Evolutionary conservation across 805 yeast species (phyloP), one percentile per base, ranked within the genome.

Genomic region (Cyberlindnera maritima): DNA sequence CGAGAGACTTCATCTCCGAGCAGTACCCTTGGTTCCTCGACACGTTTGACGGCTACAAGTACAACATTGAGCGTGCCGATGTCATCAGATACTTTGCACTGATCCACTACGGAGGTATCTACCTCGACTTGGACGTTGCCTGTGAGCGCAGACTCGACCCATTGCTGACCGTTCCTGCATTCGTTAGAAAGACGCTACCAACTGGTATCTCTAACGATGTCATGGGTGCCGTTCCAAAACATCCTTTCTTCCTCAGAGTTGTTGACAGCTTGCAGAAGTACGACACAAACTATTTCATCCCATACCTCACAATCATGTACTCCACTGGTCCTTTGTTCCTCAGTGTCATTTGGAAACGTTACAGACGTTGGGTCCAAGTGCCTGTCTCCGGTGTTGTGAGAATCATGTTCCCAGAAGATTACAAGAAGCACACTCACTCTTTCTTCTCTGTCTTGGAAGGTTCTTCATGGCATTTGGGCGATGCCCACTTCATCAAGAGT

Each of bases 201-300:
- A 85, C 96, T 0, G 97, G 97, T 43, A 80, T 91, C 35, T 87
- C 96, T 4, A 91, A 91, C 64, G 96, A 90, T 63, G 90, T 90
- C 14, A 86, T 91, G 96, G 96, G 96, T 11, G 71, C 92, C 3
- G 83, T 85, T 12, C 96, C 95, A 29, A 71, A 75, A 41, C 97
- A 91, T 65, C 96, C 96, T 3, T 88, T 90, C 67, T 88, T 88
- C 70, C 64, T 76, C 40, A 83, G 82, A 60, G 85, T 77, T 15
- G 76, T 88, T 50, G 85, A 83, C 51, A 77, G 77, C 39, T 71
- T 91, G 50, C 66, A 80, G 51, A 72, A 67, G 43, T 84, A 79
- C 61, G 81, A 88, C 60, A 63, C 69, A 39, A 85, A 87, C 65
- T 89, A 95, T 86, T 67, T 85, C 32, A 81, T 88, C 15, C 96